phyloP scores from a whole-genome alignment of 371 early-diverging fungal species.

The Blakeslea trispora region DNA sequence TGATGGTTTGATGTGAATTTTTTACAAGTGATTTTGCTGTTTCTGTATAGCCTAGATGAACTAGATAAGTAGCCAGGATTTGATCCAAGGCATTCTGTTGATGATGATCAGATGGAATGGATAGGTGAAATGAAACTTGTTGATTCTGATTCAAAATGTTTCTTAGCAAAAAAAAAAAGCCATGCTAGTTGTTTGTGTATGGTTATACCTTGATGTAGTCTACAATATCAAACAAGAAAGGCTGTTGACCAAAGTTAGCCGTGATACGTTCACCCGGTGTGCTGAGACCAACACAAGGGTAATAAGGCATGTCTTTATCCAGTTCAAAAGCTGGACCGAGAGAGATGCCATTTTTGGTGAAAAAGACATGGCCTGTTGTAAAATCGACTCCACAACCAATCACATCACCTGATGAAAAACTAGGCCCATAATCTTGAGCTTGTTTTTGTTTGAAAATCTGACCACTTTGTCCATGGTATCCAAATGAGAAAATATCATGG shows the following conservation, averaged over 20 bases:
- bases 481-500: slow-evolving; percentile 78
- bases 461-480: slow-evolving; percentile 92
- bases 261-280: slow-evolving; percentile 84
- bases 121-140: neutral
- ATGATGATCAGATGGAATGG: neutral
- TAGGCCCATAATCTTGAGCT: slow-evolving; percentile 84
- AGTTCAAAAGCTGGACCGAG: slow-evolving; percentile 60
- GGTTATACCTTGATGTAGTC: slow-evolving; percentile 74
- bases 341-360: slow-evolving; percentile 88
- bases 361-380: slow-evolving; percentile 70
- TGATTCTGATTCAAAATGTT: slow-evolving; percentile 15
- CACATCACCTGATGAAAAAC: slow-evolving; percentile 84
- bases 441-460: slow-evolving; percentile 69
- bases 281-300: slow-evolving; percentile 88
- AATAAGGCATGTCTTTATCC: slow-evolving; percentile 38
- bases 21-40: slow-evolving; percentile 53
- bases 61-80: slow-evolving; percentile 47
- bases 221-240: slow-evolving; percentile 87
- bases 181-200: too few species aligned
- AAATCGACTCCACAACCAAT: slow-evolving; percentile 94
- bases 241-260: slow-evolving; percentile 89
- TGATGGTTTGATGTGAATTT: neutral
- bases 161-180: too few species aligned
- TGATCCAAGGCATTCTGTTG: neutral
- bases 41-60: slow-evolving; percentile 76